phyloP scores from a whole-genome alignment of 129 eudicot species.

The Heracleum sosnowskyi region DNA sequence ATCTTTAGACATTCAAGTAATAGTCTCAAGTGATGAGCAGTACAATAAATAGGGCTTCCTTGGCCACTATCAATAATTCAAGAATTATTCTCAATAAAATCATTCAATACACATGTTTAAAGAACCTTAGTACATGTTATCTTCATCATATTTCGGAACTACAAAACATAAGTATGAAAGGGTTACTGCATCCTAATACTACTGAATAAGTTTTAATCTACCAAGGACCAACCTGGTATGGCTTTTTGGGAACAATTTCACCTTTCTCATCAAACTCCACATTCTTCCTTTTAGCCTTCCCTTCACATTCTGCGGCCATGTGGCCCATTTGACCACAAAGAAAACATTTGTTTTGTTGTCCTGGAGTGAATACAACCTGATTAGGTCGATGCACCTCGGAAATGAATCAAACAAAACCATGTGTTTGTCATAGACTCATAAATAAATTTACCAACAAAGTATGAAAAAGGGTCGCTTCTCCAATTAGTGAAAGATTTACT shows the following conservation, averaged over 20 bases:
- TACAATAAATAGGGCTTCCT: neutral
- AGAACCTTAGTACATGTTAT: neutral
- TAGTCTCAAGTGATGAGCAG: too few relatives aligned
- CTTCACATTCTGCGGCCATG: conserved; percentile 76
- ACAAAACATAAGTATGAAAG: neutral
- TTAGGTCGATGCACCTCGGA: too few relatives aligned
- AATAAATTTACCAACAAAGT: too few relatives aligned
- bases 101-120: neutral
- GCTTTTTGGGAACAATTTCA: too few relatives aligned
- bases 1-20: too few relatives aligned
- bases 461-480: too few relatives aligned
- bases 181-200: neutral
- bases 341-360: conserved; percentile 85
- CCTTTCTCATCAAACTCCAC: conserved; percentile 92
- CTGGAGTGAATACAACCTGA: too few relatives aligned
- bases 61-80: neutral
- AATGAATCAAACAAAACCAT: too few relatives aligned
- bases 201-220: neutral
- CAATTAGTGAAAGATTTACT: too few relatives aligned
- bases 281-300: conserved; percentile 81
- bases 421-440: too few relatives aligned
- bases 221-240: conserved; percentile 84
- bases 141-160: neutral
- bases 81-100: neutral
- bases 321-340: conserved; percentile 89